Base-by-base conservation (phyloP, 2,329 filamentous ascomycete species). In the Pestalotiopsis sp. region DNA sequence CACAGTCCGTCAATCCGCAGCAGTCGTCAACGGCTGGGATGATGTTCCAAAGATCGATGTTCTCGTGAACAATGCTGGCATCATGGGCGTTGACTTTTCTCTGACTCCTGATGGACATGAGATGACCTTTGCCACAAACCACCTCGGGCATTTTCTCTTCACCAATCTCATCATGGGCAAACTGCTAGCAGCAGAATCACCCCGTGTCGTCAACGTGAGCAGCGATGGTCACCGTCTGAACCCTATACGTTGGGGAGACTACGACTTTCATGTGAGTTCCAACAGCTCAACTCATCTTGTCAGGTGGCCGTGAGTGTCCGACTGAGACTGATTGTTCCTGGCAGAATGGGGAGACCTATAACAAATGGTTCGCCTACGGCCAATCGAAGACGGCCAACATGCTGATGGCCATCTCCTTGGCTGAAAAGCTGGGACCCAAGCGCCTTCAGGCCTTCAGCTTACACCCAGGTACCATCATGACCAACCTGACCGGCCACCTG, bases 191-290 rank as follows among this genome's bases (percentile, higher is more conserved):
- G 65, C 78, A 1, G 23, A 72, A 12, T 68, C 68, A 6, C 73
- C 79, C 0, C 75, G 82, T 0, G 69, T 87, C 7, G 79, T 87
- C 23, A 84, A 80, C 69, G 74, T 87, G 7, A 79, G 79, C 31
- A 85, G 83, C 71, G 75, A 81, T 39, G 84, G 83, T 1, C 79
- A 86, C 70, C 76, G 80, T 5, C 62, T 85, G 13, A 74, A 76
- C 2, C 81, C 80, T 1, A 74, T 86, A 17, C 76, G 82, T 2
- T 85, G 81, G 69, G 76, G 78, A 59, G 83, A 86, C 72, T 80
- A 77, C 52, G 82, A 84, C 41, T 85, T 85, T 69, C 76, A 79
- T 25, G 81, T 79, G 70, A 64, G 58, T 62, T 63, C 25, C 25
- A 25, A 25, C 3, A 3, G 4, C 25, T 4, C 25, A 25, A 25